Evolutionary conservation across 306 rosid genomes (phyloP).

Genomic region (Vicia villosa): DNA sequence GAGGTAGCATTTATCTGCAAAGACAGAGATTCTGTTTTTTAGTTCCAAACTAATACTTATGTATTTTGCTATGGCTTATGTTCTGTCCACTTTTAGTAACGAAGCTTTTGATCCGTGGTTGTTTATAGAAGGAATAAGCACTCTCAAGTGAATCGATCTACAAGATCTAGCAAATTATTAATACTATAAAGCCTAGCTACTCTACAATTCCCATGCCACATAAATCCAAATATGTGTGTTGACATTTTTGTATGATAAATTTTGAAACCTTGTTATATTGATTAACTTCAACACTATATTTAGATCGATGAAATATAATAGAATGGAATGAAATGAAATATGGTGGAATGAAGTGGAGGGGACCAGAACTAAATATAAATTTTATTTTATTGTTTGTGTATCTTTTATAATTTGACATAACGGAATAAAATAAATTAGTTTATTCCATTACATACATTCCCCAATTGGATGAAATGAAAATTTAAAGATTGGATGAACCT

Average conservation of each 20-base stretch:
- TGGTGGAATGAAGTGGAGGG: no score
- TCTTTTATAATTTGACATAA: no score
- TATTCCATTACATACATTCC: no score
- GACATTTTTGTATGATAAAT: neutral
- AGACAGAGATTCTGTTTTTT: conserved; percentile 37
- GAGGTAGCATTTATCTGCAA: conserved; percentile 31
- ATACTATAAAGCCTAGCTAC: conserved; percentile 32
- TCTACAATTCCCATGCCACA: conserved; percentile 39
- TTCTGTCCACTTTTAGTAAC: conserved; percentile 30
- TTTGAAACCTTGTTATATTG: neutral
- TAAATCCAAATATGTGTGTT: conserved; percentile 31
- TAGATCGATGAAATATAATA: no score
- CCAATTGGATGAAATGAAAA: no score
- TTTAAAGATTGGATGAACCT: no score
- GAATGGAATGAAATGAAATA: no score
- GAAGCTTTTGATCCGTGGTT: conserved; percentile 7
- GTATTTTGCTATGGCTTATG: conserved; percentile 35
- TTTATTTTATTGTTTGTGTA: no score
- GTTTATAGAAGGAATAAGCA: conserved; percentile 28
- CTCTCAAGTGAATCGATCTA: conserved; percentile 26
- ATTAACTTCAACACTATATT: neutral
- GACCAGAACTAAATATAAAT: no score
- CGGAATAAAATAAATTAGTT: no score
- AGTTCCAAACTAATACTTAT: conserved; percentile 28
- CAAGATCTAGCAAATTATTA: conserved; percentile 33